phyloP scores from a whole-genome alignment of 2,329 filamentous ascomycete genomes.

The Aspergillus costaricaensis region DNA sequence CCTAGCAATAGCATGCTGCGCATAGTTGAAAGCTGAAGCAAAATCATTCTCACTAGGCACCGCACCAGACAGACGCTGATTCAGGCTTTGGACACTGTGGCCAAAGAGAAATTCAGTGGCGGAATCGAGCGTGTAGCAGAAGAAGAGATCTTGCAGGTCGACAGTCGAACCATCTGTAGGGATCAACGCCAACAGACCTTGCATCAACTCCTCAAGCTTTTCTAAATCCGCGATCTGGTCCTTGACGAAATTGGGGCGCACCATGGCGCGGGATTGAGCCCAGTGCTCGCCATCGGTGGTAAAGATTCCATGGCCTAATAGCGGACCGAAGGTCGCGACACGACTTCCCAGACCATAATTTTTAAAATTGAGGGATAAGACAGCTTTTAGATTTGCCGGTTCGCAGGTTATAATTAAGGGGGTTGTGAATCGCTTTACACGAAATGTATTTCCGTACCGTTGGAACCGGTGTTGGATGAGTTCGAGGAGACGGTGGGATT shows the following conservation, averaged over 20 bases:
- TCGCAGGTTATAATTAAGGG: conserved; percentile 51
- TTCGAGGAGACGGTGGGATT: no score
- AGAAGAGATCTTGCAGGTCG: conserved; percentile 30
- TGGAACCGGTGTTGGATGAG: no score
- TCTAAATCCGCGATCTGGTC: conserved; percentile 28
- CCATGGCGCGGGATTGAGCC: conserved; percentile 56
- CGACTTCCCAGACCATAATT: conserved; percentile 55
- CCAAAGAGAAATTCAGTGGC: conserved; percentile 87
- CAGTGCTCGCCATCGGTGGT: conserved; percentile 55
- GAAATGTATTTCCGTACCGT: no score
- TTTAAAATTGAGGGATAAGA: conserved; percentile 59
- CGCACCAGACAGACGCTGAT: conserved; percentile 22
- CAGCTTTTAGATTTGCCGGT: conserved; percentile 59
- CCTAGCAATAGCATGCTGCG: conserved; percentile 24
- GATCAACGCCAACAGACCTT: conserved; percentile 24
- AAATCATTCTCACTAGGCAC: conserved; percentile 20
- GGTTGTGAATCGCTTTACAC: neutral
- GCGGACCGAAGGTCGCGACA: conserved; percentile 46
- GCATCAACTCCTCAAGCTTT: conserved; percentile 30
- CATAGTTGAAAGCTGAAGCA: conserved; percentile 32
- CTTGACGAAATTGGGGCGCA: conserved; percentile 47
- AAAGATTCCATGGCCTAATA: conserved; percentile 61
- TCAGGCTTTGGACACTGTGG: conserved; percentile 55
- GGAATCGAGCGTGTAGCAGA: conserved; percentile 67
- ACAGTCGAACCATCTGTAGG: conserved; percentile 27